These are phyloP conservation scores for Microthyrium microscopicum DNA, from an alignment of 2,329 filamentous ascomycete genomes.

Conservation along the genomic window DNA sequence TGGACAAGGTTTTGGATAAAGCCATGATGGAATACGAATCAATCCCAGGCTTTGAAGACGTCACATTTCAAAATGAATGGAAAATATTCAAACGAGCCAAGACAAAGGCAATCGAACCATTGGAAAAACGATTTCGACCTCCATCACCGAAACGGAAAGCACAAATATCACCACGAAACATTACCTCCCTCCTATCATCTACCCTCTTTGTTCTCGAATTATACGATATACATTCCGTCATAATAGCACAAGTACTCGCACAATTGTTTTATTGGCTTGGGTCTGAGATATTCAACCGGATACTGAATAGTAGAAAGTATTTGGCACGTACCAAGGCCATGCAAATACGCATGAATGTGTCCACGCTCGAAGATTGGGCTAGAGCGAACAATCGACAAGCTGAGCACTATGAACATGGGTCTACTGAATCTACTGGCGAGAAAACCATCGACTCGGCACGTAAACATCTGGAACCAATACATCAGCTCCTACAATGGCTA, in stretches of 20 bases:
- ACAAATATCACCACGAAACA: slow-evolving; percentile 83
- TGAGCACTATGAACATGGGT: slow-evolving; percentile 88
- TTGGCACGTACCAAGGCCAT: slow-evolving; percentile 93
- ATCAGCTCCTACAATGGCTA: slow-evolving; percentile 91
- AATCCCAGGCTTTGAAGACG: slow-evolving; percentile 91
- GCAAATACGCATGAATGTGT: slow-evolving; percentile 99
- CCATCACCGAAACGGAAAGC: slow-evolving; percentile 86
- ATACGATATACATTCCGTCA: slow-evolving; percentile 98
- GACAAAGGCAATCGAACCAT: slow-evolving; percentile 66
- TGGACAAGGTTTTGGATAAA: slow-evolving; percentile 86
- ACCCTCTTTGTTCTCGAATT: slow-evolving; percentile 93
- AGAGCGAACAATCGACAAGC: slow-evolving; percentile 82
- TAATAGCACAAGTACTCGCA: slow-evolving; percentile 76
- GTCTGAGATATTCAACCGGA: slow-evolving; percentile 89
- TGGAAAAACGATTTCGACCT: slow-evolving; percentile 79
- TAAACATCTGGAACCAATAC: slow-evolving; percentile 72
- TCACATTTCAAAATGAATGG: slow-evolving; percentile 97
- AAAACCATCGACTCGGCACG: slow-evolving; percentile 71
- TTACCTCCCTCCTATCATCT: slow-evolving; percentile 86
- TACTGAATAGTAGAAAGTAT: slow-evolving; percentile 93
- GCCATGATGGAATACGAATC: slow-evolving; percentile 97
- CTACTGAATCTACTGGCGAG: slow-evolving; percentile 70
- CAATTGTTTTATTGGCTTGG: slow-evolving; percentile 94
- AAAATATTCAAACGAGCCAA: slow-evolving; percentile 91
- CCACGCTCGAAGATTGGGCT: slow-evolving; percentile 89